Evolutionary conservation across 768 basidiomycete species (phyloP).

Genomic region (Serendipita sp.): DNA sequence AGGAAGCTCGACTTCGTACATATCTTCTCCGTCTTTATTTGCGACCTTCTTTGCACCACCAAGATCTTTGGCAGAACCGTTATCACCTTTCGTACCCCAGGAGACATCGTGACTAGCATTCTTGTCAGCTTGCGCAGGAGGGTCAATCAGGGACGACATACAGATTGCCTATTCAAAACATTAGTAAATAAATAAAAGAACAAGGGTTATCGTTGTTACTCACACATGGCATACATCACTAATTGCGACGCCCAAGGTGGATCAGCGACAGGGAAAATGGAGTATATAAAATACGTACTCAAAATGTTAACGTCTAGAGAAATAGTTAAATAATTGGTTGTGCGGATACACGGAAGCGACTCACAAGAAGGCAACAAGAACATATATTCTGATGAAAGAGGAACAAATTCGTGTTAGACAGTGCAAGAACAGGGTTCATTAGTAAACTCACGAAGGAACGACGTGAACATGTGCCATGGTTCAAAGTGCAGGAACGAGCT

Average conservation of each 20-base stretch:
- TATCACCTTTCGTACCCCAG: constrained; percentile 90
- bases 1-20: constrained; percentile 74
- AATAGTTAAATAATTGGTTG: background rate
- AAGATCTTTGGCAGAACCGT: constrained; percentile 72
- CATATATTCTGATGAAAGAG: constrained; percentile 46
- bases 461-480: constrained; percentile 96
- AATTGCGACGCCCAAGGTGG: constrained; percentile 10
- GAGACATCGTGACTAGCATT: constrained; percentile 51
- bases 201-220: constrained; percentile 7
- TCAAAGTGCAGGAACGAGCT: constrained; percentile 80
- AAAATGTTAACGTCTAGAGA: constrained; percentile 61
- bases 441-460: constrained; percentile 36
- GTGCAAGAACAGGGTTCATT: background rate
- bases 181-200: background rate
- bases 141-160: too few species aligned
- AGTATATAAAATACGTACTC: constrained; percentile 27
- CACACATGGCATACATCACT: constrained; percentile 89
- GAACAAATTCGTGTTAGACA: background rate
- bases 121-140: constrained; percentile 5
- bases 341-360: constrained; percentile 14
- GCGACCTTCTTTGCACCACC: constrained; percentile 84
- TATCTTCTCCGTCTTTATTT: constrained; percentile 66
- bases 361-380: constrained; percentile 67
- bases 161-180: constrained; percentile 28
- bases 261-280: background rate